These are phyloP conservation scores for Chlorella sp. DNA, from an alignment of 139 green algal species.

Conservation along the genomic window DNA sequence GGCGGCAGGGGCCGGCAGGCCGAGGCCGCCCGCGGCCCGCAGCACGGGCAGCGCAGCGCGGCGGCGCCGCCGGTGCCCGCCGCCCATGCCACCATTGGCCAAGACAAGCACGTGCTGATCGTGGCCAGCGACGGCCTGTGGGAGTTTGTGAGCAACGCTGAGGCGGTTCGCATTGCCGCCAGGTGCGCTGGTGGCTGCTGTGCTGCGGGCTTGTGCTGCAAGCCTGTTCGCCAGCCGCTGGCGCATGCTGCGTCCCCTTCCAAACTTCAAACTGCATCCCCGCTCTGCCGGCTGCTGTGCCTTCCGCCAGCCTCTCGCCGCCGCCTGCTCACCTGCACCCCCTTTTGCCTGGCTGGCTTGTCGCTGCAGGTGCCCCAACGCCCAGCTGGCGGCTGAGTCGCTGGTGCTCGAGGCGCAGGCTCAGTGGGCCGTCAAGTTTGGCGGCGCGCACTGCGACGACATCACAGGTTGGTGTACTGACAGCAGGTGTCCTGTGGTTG, in stretches of 20 bases:
- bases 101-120: slow-evolving; percentile 39
- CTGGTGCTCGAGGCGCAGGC: slow-evolving; percentile 42
- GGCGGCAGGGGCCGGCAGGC: too few species aligned
- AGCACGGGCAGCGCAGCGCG: background rate
- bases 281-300: too few species aligned
- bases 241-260: too few species aligned
- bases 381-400: slow-evolving; percentile 22
- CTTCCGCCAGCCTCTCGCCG: too few species aligned
- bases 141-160: slow-evolving; percentile 49
- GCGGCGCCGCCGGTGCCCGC: background rate
- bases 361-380: slow-evolving; percentile 17
- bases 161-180: slow-evolving; percentile 49
- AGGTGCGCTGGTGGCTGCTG: background rate
- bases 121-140: slow-evolving; percentile 57
- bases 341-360: background rate
- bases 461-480: slow-evolving; percentile 33
- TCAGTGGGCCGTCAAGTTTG: slow-evolving; percentile 48
- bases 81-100: background rate
- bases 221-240: too few species aligned
- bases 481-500: too few species aligned
- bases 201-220: too few species aligned
- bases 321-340: too few species aligned
- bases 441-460: slow-evolving; percentile 52
- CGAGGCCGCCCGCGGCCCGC: too few species aligned
- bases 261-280: too few species aligned